phyloP scores from a whole-genome alignment of 2,329 filamentous ascomycete species.

The Escovopsis weberi region DNA sequence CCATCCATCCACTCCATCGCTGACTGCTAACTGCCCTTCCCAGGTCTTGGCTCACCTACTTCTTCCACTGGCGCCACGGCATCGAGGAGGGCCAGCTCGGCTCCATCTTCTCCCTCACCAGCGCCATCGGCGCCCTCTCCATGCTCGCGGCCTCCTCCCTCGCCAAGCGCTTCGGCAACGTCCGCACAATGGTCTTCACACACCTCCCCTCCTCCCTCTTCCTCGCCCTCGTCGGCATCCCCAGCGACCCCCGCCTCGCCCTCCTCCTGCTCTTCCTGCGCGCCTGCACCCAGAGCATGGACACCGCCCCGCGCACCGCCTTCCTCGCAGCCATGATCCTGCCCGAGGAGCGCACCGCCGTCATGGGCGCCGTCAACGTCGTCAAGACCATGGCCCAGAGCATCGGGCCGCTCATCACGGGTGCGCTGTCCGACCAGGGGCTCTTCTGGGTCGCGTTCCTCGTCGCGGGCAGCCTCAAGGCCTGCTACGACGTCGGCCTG shows the following conservation, averaged over 20 bases:
- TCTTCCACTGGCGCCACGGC: conserved; percentile 34
- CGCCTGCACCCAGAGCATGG: conserved; percentile 52
- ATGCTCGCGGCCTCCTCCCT: conserved; percentile 39
- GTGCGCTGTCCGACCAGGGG: conserved; percentile 39
- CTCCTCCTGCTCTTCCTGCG: conserved; percentile 47
- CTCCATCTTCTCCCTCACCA: conserved; percentile 39
- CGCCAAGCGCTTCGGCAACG: conserved; percentile 42
- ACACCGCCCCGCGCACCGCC: conserved; percentile 53
- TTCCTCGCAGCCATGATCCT: conserved; percentile 53
- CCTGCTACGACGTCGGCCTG: conserved; percentile 43
- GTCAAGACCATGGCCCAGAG: conserved; percentile 52
- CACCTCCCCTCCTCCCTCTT: conserved; percentile 56
- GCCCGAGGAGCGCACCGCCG: conserved; percentile 51
- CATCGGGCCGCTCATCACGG: conserved; percentile 48
- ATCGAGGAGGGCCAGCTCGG: conserved; percentile 36
- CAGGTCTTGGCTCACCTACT: conserved; percentile 44
- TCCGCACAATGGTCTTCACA: conserved; percentile 65
- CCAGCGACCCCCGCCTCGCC: conserved; percentile 35
- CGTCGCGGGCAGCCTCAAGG: conserved; percentile 47
- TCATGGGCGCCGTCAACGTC: conserved; percentile 57
- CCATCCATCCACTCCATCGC: too few species aligned
- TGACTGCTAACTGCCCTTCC: conserved; percentile 16
- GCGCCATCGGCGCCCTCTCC: conserved; percentile 34
- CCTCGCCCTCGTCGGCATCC: conserved; percentile 46
- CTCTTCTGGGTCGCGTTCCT: conserved; percentile 50